Evolutionary conservation across 371 early-diverging fungal genomes (phyloP), one percentile per base, ranked within the genome.

Genomic region (Gilbertella persicaria): DNA sequence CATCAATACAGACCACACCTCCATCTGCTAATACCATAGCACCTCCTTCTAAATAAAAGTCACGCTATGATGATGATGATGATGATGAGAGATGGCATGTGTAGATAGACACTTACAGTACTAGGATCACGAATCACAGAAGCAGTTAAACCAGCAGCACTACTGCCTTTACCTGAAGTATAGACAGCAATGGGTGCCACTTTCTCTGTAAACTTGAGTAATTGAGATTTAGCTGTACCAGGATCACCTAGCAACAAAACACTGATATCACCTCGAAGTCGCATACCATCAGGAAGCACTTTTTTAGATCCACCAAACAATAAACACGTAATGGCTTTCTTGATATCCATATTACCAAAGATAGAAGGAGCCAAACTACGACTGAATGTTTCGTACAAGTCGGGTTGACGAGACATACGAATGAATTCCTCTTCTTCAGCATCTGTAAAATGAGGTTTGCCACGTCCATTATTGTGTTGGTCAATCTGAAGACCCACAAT

Each of bases 11-110:
- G 37, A 99, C 99, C 24, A 99, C 94, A 53, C 99, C 99, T 37
- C 97, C 96, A 73, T 99, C 99, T 2, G 99, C 99, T 50, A 99
- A 83, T 16, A 99, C 99, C 94, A 99, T 96, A 9, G 99, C 99
- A 29, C 99, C 99, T 37, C 99, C 99, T 78, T 99, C 99, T 52
- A 99, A 80, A 60, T 95, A 94, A 74, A 99, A 99, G 64, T 97
- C 98, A 25, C 99, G 86, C 86, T 86, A 62, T 25, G 28, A 17
- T 43, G 23, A 29, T 21, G 38, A 26, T 23, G 4, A 52, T 9
- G 26, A 50, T 26, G 13, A 21, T 3, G 10, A 45, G 10, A 21
- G 23, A 60, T 42, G 20, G 5, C 26, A 26, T 50, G 5, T 13
- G 10, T 26, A 30, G 20, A 12, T 29, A n/a, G 4, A 2, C 10